Percentiles rank a stretch among this genome's conserved stretches.
Conservation (phyloP, 2,329 filamentous ascomycete species). For the Ophiocordyceps sinensis region DNA sequence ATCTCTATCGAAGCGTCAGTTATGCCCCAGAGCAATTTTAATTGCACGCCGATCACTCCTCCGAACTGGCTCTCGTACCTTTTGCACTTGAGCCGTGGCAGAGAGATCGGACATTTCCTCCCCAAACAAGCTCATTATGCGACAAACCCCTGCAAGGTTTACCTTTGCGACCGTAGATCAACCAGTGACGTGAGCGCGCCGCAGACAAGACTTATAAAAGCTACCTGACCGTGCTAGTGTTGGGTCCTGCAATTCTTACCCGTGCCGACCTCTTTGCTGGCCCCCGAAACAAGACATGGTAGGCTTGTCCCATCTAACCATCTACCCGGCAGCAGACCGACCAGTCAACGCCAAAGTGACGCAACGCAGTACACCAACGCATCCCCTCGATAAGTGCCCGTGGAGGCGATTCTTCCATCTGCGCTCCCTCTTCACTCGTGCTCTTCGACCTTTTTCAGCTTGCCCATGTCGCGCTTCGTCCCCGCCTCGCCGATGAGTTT, state of each 20-base stretch:
- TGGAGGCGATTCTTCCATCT: too few species aligned
- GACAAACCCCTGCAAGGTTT: neutral
- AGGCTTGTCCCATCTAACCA: too few species aligned
- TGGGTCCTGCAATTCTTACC: too few species aligned
- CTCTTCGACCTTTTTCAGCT: constrained; percentile 86
- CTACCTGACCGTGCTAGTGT: too few species aligned
- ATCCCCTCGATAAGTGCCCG: too few species aligned
- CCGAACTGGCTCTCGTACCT: constrained; percentile 22
- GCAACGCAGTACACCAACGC: too few species aligned
- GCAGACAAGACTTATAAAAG: too few species aligned
- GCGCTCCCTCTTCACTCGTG: constrained; percentile 32
- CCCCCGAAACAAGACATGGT: too few species aligned
- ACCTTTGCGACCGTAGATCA: neutral
- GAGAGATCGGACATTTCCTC: constrained; percentile 27
- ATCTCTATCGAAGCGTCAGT: constrained; percentile 53
- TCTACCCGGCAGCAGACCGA: too few species aligned
- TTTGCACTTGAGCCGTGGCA: constrained; percentile 16
- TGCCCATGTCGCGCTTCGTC: constrained; percentile 84
- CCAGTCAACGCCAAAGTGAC: too few species aligned
- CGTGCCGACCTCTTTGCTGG: too few species aligned
- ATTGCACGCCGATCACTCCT: constrained; percentile 57
- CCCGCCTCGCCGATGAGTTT: constrained; percentile 77
- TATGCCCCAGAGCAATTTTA: constrained; percentile 62
- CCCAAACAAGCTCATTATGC: neutral
- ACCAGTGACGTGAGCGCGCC: too few species aligned